Base-by-base conservation (phyloP, 441 rosid genomes). In the Syzygium syzygioides region DNA sequence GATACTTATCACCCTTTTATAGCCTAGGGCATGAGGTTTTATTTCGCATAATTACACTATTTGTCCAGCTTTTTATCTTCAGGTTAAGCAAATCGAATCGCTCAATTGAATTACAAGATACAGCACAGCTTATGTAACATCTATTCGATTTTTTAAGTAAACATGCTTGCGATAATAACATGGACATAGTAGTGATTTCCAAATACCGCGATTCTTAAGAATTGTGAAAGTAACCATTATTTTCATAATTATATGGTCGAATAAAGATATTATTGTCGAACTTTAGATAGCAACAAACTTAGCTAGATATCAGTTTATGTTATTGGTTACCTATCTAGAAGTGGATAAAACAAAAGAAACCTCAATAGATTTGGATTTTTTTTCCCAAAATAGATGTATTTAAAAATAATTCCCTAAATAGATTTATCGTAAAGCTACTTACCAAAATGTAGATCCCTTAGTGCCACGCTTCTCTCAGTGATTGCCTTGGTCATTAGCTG, bases 71-170 rank as follows among this genome's bases (percentile, higher is more conserved):
- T 28, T 18, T 28, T 25, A 6, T 20, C 50, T 37, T 15, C 5
- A 5, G 12, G 23, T 12, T 12, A 23, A 10, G 9, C 1, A 76
- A 76, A 41, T 23, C n/a, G 1, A 20, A 2, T 12, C 1, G 0
- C 52, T 17, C 14, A 9, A 0, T 41, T 23, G 5, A 76, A 76
- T 41, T 6, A 12, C 14, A 3, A 41, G 0, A 60, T 28, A 60
- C 48, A 45, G 48, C 10, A 45, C 48, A 7, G 48, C 10, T 2
- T 45, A 45, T 9, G 2, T 1, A 7, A 45, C 9, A 45, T 45
- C 48, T 45, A 45, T 45, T 45, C 48, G 48, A 45, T 7, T 45
- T 30, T 30, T 30, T 8, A 8, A 17, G 4, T 32, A 32, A 30
- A 32, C 2, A 17, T 1, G 12, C 2, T 18, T 17, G 2, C 12